Evolutionary conservation across 2,329 filamentous ascomycete species (phyloP), one percentile per base, ranked within the genome.

Genomic region (Samsoniella hepiali): DNA sequence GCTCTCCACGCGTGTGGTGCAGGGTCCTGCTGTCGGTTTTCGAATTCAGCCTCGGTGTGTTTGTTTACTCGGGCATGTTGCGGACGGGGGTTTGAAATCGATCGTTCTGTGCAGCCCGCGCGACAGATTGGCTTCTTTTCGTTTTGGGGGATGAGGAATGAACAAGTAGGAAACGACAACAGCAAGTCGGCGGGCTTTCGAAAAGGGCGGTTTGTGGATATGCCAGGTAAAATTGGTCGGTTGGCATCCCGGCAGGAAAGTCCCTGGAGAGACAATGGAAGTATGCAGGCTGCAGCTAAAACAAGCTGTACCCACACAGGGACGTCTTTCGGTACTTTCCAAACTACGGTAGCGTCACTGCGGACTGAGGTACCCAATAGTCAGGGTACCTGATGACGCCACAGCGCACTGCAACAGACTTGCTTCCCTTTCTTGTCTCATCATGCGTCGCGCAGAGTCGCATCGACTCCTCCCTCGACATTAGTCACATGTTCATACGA

Each of bases 1-100:
- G 34, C 66, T 38, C 29, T 44, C 65, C 65, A 38, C 63, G 45
- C 42, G 10, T 47, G 58, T 45, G 58, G 47, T 51, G 58, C 58
- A 40, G 36, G 32, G 36, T 29, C 5, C 15, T 15, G 34, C 17
- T 6, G 32, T 9, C 22, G 13, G 27, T 15, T 22, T 36, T 38
- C 47, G 22, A 32, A n/a, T 44, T 17, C 13, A 58, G 40, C 10
- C 36, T 34, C 15, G 22, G 44, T 42, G 22, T 57, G 2, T 9
- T 51, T 42, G 34, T 34, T 61, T 53, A 61, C 38, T 53, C 58
- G 49, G 13, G n/a, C 58, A 61, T 61, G 17, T 27, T 38, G 38
- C 8, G n/a, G 22, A 40, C 15, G 38, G 27, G 9, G 17, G 29
- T 11, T 6, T 9, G 22, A 22, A 36, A 61, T 44, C 49, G 58